Conservation (phyloP, 192 early-diverging fungal genomes). For the Phycomyces nitens region DNA sequence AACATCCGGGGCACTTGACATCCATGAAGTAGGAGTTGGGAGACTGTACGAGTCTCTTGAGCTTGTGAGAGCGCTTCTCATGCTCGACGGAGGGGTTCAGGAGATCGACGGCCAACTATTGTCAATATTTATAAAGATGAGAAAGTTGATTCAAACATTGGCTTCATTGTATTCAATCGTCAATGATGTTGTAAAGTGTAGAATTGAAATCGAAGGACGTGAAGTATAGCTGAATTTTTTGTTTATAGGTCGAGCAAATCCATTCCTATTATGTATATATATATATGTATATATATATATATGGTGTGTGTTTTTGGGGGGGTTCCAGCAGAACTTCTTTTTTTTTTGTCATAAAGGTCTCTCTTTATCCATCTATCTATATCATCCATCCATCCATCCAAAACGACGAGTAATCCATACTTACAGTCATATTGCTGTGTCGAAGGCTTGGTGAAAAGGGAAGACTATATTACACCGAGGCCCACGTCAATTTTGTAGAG, state of each 20-base stretch:
- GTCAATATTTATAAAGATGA: neutral
- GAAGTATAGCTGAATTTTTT: too few relatives aligned
- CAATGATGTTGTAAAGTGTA: too few relatives aligned
- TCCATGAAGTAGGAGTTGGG: constrained; percentile 99
- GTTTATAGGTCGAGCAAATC: too few relatives aligned
- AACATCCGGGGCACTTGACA: constrained; percentile 95
- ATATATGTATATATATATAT: too few relatives aligned
- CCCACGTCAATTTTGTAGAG: neutral
- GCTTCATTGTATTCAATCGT: too few relatives aligned
- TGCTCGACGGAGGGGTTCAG: constrained; percentile 81
- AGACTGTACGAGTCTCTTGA: constrained; percentile 58
- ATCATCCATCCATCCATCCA: neutral
- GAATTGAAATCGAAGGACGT: too few relatives aligned
- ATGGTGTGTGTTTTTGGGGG: too few relatives aligned
- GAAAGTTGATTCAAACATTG: too few relatives aligned
- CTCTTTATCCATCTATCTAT: constrained; percentile 17
- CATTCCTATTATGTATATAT: too few relatives aligned
- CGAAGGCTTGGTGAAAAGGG: constrained; percentile 20
- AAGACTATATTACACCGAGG: neutral
- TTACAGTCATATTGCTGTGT: constrained; percentile 26
- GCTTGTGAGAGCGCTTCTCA: constrained; percentile 68
- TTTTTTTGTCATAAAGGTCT: neutral
- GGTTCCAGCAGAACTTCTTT: too few relatives aligned
- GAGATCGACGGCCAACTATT: constrained; percentile 88
- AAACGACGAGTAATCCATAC: neutral